Evolutionary conservation across 2,329 filamentous ascomycete species (phyloP).

Genomic region (Claviceps maximensis): DNA sequence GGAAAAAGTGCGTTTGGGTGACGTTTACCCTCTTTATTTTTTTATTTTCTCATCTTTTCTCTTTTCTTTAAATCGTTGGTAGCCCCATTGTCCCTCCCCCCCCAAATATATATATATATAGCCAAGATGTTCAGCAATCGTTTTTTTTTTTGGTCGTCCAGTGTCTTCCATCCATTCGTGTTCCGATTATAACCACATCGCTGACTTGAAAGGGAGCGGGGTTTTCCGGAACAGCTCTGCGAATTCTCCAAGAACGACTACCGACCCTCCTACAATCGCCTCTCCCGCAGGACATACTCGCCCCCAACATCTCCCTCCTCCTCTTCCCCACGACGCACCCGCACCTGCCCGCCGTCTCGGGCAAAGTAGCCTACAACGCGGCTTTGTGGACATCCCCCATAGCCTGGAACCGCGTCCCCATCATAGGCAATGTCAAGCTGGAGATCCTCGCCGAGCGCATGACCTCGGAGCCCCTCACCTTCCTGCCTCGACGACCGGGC

Average conservation of each 20-base stretch:
- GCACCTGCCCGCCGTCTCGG: slow-evolving; percentile 83
- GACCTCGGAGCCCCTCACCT: slow-evolving; percentile 43
- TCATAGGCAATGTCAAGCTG: slow-evolving; percentile 80
- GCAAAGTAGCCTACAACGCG: slow-evolving; percentile 79
- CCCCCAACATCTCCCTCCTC: slow-evolving; percentile 57
- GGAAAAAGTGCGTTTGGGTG: slow-evolving; percentile 39
- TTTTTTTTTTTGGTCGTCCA: too few species aligned
- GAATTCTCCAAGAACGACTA: slow-evolving; percentile 52
- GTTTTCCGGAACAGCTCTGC: slow-evolving; percentile 41
- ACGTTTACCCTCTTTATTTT: not conserved
- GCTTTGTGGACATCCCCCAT: slow-evolving; percentile 93
- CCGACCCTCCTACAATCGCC: slow-evolving; percentile 54
- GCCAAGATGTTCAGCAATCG: too few species aligned
- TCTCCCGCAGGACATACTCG: slow-evolving; percentile 61
- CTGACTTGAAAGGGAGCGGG: not conserved
- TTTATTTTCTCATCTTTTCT: not conserved
- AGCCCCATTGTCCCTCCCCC: too few species aligned
- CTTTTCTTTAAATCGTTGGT: too few species aligned
- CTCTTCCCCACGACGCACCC: slow-evolving; percentile 68
- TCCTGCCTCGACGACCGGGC: slow-evolving; percentile 36
- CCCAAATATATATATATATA: not conserved
- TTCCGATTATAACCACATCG: not conserved
- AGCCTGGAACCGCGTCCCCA: slow-evolving; percentile 84
- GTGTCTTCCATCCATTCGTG: too few species aligned
- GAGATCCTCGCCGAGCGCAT: slow-evolving; percentile 86